A percentile compares a stretch with the other conserved stretches of the same genome.
Evolutionary conservation across 495 filamentous ascomycete species (phyloP).

Genomic region (Cenococcum geophilum): DNA sequence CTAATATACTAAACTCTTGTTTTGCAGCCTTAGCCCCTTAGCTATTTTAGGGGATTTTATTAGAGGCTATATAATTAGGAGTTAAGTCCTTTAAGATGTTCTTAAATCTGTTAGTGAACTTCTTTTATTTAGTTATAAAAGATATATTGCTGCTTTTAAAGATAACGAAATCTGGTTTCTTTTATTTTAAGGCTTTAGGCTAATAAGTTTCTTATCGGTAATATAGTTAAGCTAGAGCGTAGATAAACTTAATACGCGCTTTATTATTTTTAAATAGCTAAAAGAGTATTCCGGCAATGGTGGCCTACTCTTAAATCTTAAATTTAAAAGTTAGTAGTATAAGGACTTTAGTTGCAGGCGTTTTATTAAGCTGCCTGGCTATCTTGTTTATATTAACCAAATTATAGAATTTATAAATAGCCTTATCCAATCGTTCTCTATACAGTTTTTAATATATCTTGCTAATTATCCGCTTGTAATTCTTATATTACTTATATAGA

Average conservation of each 20-base stretch:
- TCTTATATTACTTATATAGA: slow-evolving; percentile 16
- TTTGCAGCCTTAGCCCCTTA: background rate
- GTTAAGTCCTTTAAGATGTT: background rate
- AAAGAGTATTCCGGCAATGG: slow-evolving; percentile 19
- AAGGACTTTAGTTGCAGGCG: slow-evolving; percentile 15
- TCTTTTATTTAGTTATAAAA: background rate
- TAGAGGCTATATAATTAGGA: too few relatives aligned
- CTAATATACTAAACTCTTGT: too few relatives aligned
- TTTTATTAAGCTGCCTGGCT: slow-evolving; percentile 20
- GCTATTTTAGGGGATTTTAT: background rate
- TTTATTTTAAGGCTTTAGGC: slow-evolving; percentile 11
- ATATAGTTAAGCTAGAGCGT: slow-evolving; percentile 9
- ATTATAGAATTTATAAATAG: slow-evolving; percentile 20
- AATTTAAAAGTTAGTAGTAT: slow-evolving; percentile 17
- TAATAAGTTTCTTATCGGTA: slow-evolving; percentile 20
- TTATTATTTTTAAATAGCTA: slow-evolving; percentile 18
- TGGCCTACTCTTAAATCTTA: slow-evolving; percentile 19
- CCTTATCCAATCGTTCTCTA: slow-evolving; percentile 9
- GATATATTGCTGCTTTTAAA: too few relatives aligned
- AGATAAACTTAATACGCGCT: slow-evolving; percentile 16
- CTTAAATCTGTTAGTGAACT: background rate
- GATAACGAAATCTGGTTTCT: background rate
- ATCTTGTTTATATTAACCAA: slow-evolving; percentile 20
- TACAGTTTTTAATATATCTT: slow-evolving; percentile 14
- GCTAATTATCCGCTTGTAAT: slow-evolving; percentile 8